A percentile compares a stretch with the other conserved stretches of the same genome.
These are phyloP conservation scores for Passiflora organensis DNA, from an alignment of 345 rosid genomes.

Conservation along the genomic window DNA sequence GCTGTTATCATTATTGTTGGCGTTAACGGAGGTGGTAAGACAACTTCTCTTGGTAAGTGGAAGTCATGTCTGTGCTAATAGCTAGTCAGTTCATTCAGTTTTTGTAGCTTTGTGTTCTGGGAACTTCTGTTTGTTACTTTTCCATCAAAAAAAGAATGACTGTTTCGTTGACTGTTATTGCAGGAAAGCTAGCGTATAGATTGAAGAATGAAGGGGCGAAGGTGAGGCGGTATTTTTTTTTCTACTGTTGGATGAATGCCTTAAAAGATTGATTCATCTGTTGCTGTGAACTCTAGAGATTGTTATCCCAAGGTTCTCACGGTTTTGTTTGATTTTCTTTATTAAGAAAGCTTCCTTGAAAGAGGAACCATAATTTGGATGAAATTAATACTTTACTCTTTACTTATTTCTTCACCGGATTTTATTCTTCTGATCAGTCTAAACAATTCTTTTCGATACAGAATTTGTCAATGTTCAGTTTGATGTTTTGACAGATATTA, in stretches of 20 bases:
- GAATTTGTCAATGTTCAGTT: no score
- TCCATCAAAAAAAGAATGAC: background rate
- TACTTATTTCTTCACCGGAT: no score
- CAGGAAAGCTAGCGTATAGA: conserved; percentile 92
- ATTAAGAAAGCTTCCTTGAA: no score
- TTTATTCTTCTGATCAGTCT: no score
- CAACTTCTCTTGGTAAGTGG: conserved; percentile 87
- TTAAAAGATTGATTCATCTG: no score
- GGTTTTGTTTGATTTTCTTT: no score
- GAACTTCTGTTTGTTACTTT: background rate
- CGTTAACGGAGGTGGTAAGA: conserved; percentile 95
- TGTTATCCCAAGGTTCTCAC: no score
- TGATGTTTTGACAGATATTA: conserved; percentile 50
- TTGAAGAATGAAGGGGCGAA: conserved; percentile 79
- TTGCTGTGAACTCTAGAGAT: no score
- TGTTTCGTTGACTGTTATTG: conserved; percentile 12
- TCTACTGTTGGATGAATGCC: conserved; percentile 6
- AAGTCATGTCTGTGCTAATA: background rate
- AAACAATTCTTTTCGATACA: no score
- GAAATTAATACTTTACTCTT: no score
- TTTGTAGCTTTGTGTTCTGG: background rate
- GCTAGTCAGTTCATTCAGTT: background rate
- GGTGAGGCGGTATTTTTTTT: conserved; percentile 39
- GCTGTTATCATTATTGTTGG: conserved; percentile 87
- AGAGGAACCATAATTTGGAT: no score